phyloP scores from a whole-genome alignment of 345 rosid genomes.

The Acer yangbiense region DNA sequence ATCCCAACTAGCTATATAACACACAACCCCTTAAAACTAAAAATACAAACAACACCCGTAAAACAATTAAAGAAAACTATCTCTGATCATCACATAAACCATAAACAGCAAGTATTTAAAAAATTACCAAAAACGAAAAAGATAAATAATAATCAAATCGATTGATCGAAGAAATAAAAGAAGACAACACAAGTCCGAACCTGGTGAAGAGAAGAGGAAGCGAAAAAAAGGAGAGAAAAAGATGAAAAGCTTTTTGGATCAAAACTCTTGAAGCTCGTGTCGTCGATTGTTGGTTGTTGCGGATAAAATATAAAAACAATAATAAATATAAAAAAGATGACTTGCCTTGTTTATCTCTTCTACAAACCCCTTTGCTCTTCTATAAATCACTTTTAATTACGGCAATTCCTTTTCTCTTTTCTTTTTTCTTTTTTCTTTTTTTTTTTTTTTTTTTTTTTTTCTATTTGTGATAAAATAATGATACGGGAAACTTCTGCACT shows the following conservation, averaged over 20 bases:
- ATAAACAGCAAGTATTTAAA: neutral
- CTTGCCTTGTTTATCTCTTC: neutral
- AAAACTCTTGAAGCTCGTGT: slow-evolving; percentile 16
- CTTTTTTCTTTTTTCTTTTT: neutral
- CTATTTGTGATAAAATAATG: too few species aligned
- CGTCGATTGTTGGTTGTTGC: slow-evolving; percentile 4
- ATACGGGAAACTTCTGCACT: neutral
- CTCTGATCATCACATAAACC: neutral
- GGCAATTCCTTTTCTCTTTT: neutral
- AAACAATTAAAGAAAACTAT: neutral
- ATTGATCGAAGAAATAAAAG: neutral
- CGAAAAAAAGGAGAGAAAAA: neutral
- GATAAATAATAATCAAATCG: neutral
- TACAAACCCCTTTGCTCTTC: neutral
- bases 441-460: too few species aligned
- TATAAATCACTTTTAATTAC: neutral
- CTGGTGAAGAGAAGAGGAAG: slow-evolving; percentile 25
- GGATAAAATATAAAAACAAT: neutral
- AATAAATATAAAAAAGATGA: neutral
- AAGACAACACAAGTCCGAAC: slow-evolving; percentile 5
- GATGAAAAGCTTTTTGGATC: neutral
- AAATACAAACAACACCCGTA: neutral
- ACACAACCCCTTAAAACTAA: neutral
- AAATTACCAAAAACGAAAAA: neutral
- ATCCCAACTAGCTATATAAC: neutral